Evolutionary conservation across 2,329 filamentous ascomycete species (phyloP).

Genomic region (Colletotrichum kahawae): DNA sequence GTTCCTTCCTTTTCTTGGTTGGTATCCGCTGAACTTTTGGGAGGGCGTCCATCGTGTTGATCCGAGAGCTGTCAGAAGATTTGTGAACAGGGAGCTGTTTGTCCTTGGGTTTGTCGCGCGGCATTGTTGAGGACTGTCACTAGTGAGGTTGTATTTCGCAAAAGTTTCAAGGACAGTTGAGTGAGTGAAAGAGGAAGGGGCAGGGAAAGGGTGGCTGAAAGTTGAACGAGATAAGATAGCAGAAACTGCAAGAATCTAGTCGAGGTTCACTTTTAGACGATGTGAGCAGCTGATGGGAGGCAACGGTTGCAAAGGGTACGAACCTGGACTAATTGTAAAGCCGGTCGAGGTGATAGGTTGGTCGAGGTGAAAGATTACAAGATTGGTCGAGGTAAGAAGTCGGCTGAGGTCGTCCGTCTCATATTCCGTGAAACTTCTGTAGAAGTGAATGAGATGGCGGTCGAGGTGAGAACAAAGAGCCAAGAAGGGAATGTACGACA

Average conservation of each 20-base stretch:
- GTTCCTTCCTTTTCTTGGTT: neutral
- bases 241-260: neutral
- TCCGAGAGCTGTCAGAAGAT: neutral
- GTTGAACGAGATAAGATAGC: neutral
- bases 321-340: neutral
- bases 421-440: accelerated
- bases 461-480: neutral
- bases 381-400: neutral
- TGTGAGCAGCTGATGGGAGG: neutral
- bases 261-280: neutral
- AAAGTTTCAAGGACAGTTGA: neutral
- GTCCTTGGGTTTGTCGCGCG: neutral
- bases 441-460: neutral
- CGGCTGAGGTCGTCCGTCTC: accelerated
- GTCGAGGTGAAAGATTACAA: neutral
- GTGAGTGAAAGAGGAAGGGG: neutral
- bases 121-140: neutral
- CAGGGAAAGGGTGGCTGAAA: neutral
- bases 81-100: neutral
- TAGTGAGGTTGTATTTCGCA: neutral
- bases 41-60: neutral
- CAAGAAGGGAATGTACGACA: neutral
- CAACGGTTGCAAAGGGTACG: neutral
- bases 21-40: neutral
- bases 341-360: neutral